These are phyloP conservation scores for Bonnemaisonia californica DNA, from an alignment of 31 red algal genomes.

Conservation along the genomic window DNA sequence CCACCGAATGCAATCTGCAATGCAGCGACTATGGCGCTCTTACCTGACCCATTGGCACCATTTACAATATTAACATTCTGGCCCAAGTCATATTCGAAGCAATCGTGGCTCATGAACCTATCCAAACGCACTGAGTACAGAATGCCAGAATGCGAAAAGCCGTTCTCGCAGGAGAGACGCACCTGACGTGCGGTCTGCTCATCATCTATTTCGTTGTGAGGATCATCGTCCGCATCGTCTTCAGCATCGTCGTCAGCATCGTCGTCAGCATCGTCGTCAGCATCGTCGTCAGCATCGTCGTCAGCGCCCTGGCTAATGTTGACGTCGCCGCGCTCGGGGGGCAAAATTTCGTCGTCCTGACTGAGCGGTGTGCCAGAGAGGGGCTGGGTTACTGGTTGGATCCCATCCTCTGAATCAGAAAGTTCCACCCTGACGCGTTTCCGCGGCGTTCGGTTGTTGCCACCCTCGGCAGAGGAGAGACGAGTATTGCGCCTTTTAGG, in stretches of 20 bases:
- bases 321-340: neutral
- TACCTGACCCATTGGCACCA: constrained; percentile 93
- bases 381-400: constrained; percentile 11
- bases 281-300: neutral
- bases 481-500: too few relatives aligned
- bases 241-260: neutral
- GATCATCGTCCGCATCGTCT: constrained; percentile 26
- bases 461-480: too few relatives aligned
- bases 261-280: constrained; percentile 9
- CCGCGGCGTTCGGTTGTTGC: too few relatives aligned
- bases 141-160: constrained; percentile 79
- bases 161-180: constrained; percentile 18
- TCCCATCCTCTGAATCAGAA: constrained; percentile 19
- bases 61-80: constrained; percentile 95
- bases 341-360: neutral
- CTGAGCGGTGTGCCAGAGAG: neutral
- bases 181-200: neutral
- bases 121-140: constrained; percentile 76
- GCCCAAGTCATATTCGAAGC: constrained; percentile 78
- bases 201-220: neutral
- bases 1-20: constrained; percentile 83
- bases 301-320: neutral
- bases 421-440: neutral
- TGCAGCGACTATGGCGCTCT: constrained; percentile 94
- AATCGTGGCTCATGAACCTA: constrained; percentile 93